Percentiles rank a stretch among this genome's conserved stretches.
phyloP scores from a whole-genome alignment of 1,284 basidiomycete genomes.

The Mrakiaceae sp. region DNA sequence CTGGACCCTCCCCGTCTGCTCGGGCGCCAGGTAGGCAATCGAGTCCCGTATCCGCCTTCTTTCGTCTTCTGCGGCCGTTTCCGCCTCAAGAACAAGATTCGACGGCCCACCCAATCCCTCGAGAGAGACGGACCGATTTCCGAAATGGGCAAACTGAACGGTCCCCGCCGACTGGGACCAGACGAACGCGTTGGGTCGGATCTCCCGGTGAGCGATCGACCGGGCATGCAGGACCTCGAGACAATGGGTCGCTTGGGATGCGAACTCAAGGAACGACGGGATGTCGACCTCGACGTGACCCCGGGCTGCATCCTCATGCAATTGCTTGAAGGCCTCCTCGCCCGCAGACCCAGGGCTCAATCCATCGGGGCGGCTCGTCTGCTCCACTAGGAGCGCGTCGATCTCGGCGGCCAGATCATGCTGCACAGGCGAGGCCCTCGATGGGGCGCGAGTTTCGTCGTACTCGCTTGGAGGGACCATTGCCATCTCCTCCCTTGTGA shows the following conservation, averaged over 20 bases:
- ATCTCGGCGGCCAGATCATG: too few relatives aligned
- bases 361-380: neutral
- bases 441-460: too few relatives aligned
- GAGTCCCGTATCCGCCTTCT: slow-evolving; percentile 51
- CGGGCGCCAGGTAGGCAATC: slow-evolving; percentile 57
- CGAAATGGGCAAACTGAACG: slow-evolving; percentile 57
- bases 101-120: slow-evolving; percentile 58
- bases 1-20: slow-evolving; percentile 58
- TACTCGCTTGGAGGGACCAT: neutral
- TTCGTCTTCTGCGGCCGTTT: slow-evolving; percentile 38
- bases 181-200: slow-evolving; percentile 61
- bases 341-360: too few relatives aligned
- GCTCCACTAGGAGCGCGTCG: too few relatives aligned
- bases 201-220: slow-evolving; percentile 55
- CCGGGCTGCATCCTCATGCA: slow-evolving; percentile 39
- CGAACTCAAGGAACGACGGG: slow-evolving; percentile 35
- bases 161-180: slow-evolving; percentile 46
- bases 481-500: slow-evolving; percentile 1
- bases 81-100: slow-evolving; percentile 42
- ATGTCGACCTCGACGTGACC: slow-evolving; percentile 47
- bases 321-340: too few relatives aligned
- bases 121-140: slow-evolving; percentile 59
- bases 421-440: too few relatives aligned
- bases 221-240: slow-evolving; percentile 50
- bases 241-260: slow-evolving; percentile 58